Percentiles rank a stretch among this genome's conserved stretches.
Evolutionary conservation across 1,284 basidiomycete genomes (phyloP).

Genomic region (Leucoagaricus sp.): DNA sequence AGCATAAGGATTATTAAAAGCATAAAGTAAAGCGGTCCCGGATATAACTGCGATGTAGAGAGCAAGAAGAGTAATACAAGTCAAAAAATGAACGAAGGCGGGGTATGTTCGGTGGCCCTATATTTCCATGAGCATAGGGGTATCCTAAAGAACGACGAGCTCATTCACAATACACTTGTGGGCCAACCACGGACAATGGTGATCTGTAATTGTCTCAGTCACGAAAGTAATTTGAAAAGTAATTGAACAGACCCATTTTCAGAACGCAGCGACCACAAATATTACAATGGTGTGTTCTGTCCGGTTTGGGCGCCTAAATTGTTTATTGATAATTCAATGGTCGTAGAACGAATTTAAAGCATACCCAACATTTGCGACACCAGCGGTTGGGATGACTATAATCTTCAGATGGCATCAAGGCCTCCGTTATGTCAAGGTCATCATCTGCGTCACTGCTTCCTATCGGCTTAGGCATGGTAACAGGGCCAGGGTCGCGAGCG

Average conservation of each 20-base stretch:
- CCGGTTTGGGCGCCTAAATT: slow-evolving; percentile 70
- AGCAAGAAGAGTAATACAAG: slow-evolving; percentile 65
- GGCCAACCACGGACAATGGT: slow-evolving; percentile 89
- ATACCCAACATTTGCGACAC: slow-evolving; percentile 72
- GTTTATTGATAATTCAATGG: neutral
- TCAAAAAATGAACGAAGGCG: slow-evolving; percentile 82
- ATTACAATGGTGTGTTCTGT: slow-evolving; percentile 83
- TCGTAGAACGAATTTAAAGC: slow-evolving; percentile 14
- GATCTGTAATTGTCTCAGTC: slow-evolving; percentile 52
- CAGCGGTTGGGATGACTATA: slow-evolving; percentile 59
- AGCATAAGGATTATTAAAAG: slow-evolving; percentile 60
- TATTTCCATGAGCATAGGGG: neutral
- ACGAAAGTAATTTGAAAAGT: slow-evolving; percentile 15
- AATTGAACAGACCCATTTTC: slow-evolving; percentile 72
- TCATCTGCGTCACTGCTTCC: slow-evolving; percentile 34
- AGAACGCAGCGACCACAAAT: slow-evolving; percentile 78
- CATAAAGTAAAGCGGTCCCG: slow-evolving; percentile 60
- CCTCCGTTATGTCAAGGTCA: slow-evolving; percentile 59
- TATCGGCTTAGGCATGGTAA: slow-evolving; percentile 30
- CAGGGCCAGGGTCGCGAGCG: slow-evolving; percentile 71
- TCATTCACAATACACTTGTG: slow-evolving; percentile 72
- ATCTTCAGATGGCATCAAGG: slow-evolving; percentile 57
- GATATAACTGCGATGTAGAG: slow-evolving; percentile 63
- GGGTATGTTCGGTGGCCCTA: slow-evolving; percentile 87
- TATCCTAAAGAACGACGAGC: neutral